Evolutionary conservation across 768 basidiomycete species (phyloP), one percentile per base, ranked within the genome.

Genomic region (Pulveroboletus sp.): DNA sequence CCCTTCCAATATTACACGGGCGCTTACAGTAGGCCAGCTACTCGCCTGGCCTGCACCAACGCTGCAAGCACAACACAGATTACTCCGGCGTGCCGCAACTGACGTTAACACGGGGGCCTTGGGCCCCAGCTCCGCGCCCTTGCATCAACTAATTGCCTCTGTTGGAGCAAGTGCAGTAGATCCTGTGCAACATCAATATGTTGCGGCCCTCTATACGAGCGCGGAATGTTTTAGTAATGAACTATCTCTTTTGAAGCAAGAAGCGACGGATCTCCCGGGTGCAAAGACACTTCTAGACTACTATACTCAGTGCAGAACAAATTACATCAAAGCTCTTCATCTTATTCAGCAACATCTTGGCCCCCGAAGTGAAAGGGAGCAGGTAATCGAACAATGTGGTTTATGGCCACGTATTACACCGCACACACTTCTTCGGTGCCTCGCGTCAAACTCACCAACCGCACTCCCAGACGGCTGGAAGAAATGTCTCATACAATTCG

Each of bases 341-440:
- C 7, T n/a, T 14, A 29, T 61, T 19, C 17, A n/a, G 24, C 9
- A 29, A 2, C 14, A 20, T 33, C 49, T 56, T 46, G 57, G 10
- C 53, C 57, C 61, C 4, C 19, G 16, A 9, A 57, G 27, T 19
- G 19, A 17, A 12, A 33, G 46, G 5, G 64, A 66, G 39, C 36
- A 38, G 1, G 50, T 56, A 3, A 9, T 62, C 4, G 11, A 35
- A 8, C 31, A 32, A 9, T 40, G 55, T 4, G 64, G 64, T 14
- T 53, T 67, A 43, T 73, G 72, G 71, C 73, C 73, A 6, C 60
- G 63, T 14, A 42, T 69, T 11, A 67, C 68, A 13, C 24, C 53
- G 6, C 56, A 58, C 36, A 47, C 57, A 12, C 56, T 75, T 21
- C 55, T 75, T 21, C 37, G 43, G 16, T 53, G 47, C 11, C 57